A percentile compares a stretch with the other conserved stretches of the same genome.
Evolutionary conservation across 2,329 filamentous ascomycete genomes (phyloP).

Genomic region (Aspergillus sp.): DNA sequence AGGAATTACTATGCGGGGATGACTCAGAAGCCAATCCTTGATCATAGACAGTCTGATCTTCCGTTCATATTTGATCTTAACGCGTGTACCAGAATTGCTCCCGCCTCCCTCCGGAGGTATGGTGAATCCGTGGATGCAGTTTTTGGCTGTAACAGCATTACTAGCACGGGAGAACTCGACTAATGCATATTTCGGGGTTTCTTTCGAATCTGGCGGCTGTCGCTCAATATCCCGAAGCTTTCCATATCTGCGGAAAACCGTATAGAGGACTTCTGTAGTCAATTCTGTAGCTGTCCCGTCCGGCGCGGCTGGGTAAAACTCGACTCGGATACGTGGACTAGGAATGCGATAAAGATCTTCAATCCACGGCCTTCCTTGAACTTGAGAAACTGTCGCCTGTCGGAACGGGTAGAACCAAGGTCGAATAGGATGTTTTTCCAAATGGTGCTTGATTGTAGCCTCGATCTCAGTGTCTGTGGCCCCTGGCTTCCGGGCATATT

Average conservation of each 20-base stretch:
- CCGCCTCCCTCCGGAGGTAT: conserved; percentile 69
- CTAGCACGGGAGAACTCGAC: conserved; percentile 73
- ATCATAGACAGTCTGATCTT: conserved; percentile 75
- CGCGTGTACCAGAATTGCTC: conserved; percentile 70
- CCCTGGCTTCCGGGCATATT: conserved; percentile 62
- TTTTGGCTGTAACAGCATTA: conserved; percentile 82
- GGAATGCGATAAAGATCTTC: conserved; percentile 88
- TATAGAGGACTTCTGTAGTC: conserved; percentile 82
- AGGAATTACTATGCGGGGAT: conserved; percentile 86
- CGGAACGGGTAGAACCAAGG: conserved; percentile 90
- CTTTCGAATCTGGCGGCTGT: conserved; percentile 83
- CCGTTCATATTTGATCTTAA: conserved; percentile 82
- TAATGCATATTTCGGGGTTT: conserved; percentile 74
- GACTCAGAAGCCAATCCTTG: conserved; percentile 81
- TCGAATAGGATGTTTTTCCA: conserved; percentile 70
- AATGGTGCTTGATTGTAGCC: conserved; percentile 59
- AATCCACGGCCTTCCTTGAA: conserved; percentile 85
- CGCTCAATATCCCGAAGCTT: conserved; percentile 83
- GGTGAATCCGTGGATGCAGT: conserved; percentile 84
- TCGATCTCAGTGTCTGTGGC: conserved; percentile 57
- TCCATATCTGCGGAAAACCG: conserved; percentile 83
- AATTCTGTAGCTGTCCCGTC: conserved; percentile 74
- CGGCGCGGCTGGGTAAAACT: conserved; percentile 74
- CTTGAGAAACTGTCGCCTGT: conserved; percentile 67
- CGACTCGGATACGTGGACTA: conserved; percentile 71